These are phyloP conservation scores for Rhizopogon sp. DNA, from an alignment of 768 basidiomycete genomes.

Conservation along the genomic window DNA sequence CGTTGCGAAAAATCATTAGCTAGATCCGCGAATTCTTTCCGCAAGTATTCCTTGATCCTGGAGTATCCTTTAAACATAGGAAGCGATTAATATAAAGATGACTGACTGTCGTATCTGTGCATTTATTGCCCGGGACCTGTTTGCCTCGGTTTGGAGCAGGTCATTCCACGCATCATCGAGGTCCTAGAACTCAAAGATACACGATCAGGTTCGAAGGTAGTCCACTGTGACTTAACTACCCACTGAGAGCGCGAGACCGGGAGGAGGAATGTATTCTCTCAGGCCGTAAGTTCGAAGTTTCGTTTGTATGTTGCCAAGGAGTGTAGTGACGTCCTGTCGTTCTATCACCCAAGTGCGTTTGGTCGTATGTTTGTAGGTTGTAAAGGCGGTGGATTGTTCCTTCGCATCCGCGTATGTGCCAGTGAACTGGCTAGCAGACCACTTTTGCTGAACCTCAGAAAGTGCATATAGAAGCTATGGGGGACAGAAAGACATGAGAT, in stretches of 20 bases:
- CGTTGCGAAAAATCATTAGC: constrained; percentile 74
- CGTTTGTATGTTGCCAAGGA: constrained; percentile 91
- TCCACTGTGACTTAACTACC: constrained; percentile 11
- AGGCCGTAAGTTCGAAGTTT: constrained; percentile 90
- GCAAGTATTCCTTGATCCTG: constrained; percentile 79
- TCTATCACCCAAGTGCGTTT: constrained; percentile 90
- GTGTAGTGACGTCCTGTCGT: constrained; percentile 78
- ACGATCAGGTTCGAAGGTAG: constrained; percentile 6
- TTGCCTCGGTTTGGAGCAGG: constrained; percentile 71
- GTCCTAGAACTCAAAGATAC: constrained; percentile 38
- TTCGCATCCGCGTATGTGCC: constrained; percentile 83
- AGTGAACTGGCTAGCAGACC: constrained; percentile 61
- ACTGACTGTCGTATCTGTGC: constrained; percentile 83
- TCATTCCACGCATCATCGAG: constrained; percentile 74
- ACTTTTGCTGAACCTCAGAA: constrained; percentile 59
- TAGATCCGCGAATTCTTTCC: constrained; percentile 71
- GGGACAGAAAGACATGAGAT: not conserved
- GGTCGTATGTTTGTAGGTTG: constrained; percentile 76
- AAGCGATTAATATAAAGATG: not conserved
- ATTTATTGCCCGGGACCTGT: constrained; percentile 77
- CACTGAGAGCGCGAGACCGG: constrained; percentile 59
- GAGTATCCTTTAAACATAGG: not conserved
- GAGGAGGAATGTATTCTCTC: constrained; percentile 75
- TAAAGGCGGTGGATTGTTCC: constrained; percentile 65
- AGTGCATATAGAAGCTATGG: constrained; percentile 63